Evolutionary conservation across 345 rosid genomes (phyloP).

Genomic region (Linum lewisii): DNA sequence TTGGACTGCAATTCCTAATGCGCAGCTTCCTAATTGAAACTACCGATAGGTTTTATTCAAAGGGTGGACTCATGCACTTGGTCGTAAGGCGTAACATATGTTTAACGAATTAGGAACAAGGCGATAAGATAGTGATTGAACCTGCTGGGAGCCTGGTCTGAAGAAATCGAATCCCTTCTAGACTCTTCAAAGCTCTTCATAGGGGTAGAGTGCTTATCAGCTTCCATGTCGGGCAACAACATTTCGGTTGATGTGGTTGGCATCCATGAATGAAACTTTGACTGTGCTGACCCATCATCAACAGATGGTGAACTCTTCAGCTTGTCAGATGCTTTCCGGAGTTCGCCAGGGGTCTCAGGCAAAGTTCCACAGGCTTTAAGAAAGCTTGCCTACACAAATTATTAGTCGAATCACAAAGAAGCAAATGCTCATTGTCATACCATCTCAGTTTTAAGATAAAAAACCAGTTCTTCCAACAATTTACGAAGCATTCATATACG

Average conservation of each 20-base stretch:
- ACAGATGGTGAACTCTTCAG: slow-evolving; percentile 31
- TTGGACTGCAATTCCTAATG: too few species aligned
- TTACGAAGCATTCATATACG: neutral
- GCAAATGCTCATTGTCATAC: neutral
- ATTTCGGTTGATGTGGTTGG: slow-evolving; percentile 32
- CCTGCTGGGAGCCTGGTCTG: neutral
- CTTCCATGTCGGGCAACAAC: slow-evolving; percentile 31
- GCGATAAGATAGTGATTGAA: neutral
- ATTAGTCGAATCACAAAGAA: neutral
- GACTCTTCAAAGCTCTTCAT: slow-evolving; percentile 28
- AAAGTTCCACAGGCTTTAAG: slow-evolving; percentile 57
- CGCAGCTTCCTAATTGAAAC: too few species aligned
- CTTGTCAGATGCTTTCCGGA: slow-evolving; percentile 36
- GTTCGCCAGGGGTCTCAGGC: slow-evolving; percentile 58
- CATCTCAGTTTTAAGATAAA: neutral
- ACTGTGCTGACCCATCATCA: slow-evolving; percentile 28
- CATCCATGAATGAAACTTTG: slow-evolving; percentile 57
- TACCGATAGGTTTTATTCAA: too few species aligned
- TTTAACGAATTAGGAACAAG: neutral
- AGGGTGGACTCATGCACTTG: neutral
- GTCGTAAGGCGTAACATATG: neutral
- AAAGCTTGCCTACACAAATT: slow-evolving; percentile 46
- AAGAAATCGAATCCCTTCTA: slow-evolving; percentile 33
- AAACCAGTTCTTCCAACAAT: too few species aligned
- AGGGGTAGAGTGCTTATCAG: slow-evolving; percentile 27